These are phyloP conservation scores for Artemisia annua DNA, from an alignment of 129 eudicot genomes.

Conservation along the genomic window DNA sequence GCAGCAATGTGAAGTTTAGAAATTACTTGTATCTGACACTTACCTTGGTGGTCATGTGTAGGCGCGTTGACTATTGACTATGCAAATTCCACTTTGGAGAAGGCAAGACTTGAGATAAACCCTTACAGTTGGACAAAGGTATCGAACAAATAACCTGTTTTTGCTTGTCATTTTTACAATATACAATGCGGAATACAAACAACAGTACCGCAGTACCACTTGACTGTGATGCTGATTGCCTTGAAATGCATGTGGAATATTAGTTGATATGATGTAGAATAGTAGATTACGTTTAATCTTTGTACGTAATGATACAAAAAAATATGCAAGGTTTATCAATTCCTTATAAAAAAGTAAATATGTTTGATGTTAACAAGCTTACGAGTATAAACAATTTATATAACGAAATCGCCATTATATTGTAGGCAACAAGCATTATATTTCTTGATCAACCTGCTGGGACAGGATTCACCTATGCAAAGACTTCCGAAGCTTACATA, in stretches of 20 bases:
- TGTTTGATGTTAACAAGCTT: neutral
- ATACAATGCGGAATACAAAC: neutral
- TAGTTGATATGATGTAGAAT: neutral
- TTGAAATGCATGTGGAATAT: neutral
- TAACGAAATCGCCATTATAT: neutral
- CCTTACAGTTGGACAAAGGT: slow-evolving; percentile 31
- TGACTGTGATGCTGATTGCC: neutral
- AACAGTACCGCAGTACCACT: neutral
- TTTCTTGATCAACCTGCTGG: slow-evolving; percentile 39
- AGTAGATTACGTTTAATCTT: neutral
- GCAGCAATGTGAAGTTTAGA: neutral
- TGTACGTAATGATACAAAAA: too few species aligned
- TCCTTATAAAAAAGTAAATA: neutral
- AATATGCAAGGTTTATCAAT: neutral
- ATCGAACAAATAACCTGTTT: neutral
- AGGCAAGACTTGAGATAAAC: slow-evolving; percentile 17
- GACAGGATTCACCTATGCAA: slow-evolving; percentile 36
- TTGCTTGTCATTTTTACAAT: neutral
- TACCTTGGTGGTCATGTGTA: slow-evolving; percentile 11
- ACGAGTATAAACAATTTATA: neutral
- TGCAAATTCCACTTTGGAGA: slow-evolving; percentile 23
- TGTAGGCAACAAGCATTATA: slow-evolving; percentile 34
- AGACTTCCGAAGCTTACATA: slow-evolving; percentile 7
- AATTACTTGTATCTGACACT: neutral
- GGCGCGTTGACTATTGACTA: slow-evolving; percentile 19